Conservation (phyloP, 257 asterid genomes). For the Primulina tabacum region DNA sequence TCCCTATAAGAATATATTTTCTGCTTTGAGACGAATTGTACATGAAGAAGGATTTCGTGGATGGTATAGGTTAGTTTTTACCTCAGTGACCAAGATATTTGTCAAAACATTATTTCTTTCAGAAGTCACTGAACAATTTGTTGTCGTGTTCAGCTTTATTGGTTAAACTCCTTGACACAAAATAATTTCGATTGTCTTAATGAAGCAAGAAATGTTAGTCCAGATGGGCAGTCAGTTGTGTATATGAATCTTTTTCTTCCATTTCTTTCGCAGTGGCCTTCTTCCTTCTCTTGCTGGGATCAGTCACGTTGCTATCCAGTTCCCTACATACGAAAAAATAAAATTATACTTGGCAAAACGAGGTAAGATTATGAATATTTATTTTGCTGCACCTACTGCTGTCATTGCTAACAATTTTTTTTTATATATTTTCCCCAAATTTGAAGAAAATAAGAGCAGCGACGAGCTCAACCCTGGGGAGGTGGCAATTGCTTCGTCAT, state of each 20-base stretch:
- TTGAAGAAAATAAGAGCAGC: slow-evolving; percentile 55
- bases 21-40: slow-evolving; percentile 82
- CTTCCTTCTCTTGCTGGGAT: slow-evolving; percentile 93
- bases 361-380: slow-evolving; percentile 38
- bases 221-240: neutral
- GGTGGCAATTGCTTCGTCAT: slow-evolving; percentile 82
- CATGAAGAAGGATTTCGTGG: slow-evolving; percentile 96
- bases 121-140: neutral
- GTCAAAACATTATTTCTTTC: neutral
- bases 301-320: slow-evolving; percentile 92
- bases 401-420: slow-evolving; percentile 3
- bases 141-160: neutral
- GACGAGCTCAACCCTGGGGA: slow-evolving; percentile 59
- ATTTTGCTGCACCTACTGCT: slow-evolving; percentile 9
- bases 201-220: slow-evolving; percentile 5
- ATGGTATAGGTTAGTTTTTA: slow-evolving; percentile 80
- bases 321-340: slow-evolving; percentile 88
- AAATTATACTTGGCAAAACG: slow-evolving; percentile 70
- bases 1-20: slow-evolving; percentile 68
- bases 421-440: neutral
- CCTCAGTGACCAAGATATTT: slow-evolving; percentile 7
- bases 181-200: neutral
- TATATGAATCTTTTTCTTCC: slow-evolving; percentile 4
- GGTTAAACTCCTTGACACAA: neutral
- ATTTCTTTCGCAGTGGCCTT: slow-evolving; percentile 73